A percentile compares a stretch with the other conserved stretches of the same genome.
Conservation (phyloP, 208 protist genomes). For the Trypanosomatidae sp. region DNA sequence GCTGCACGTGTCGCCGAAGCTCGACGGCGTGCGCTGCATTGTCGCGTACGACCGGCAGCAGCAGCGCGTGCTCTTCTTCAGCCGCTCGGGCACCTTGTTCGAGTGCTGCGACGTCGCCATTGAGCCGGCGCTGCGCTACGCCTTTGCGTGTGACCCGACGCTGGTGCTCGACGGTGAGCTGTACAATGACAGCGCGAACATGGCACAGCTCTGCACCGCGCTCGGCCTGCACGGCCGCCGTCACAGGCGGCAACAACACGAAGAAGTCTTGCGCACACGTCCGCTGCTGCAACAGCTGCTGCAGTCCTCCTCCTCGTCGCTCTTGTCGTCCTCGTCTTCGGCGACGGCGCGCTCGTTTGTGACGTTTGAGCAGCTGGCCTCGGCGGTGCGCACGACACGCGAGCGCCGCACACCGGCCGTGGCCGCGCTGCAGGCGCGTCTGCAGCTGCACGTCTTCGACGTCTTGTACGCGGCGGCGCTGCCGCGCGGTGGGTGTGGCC, state of each 20-base stretch:
- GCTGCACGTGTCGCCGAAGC: constrained; percentile 72
- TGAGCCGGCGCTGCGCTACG: constrained; percentile 29
- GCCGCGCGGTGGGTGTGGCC: neutral
- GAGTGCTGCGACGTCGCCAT: constrained; percentile 76
- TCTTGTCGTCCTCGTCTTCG: neutral
- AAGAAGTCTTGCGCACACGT: neutral
- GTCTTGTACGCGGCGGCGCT: constrained; percentile 47
- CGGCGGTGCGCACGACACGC: constrained; percentile 64
- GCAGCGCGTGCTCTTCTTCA: constrained; percentile 58
- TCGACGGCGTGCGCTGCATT: constrained; percentile 85
- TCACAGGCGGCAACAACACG: neutral
- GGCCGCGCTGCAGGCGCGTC: constrained; percentile 30
- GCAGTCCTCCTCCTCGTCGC: neutral
- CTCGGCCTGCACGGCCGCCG: no score
- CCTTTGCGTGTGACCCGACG: constrained; percentile 52
- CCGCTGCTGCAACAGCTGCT: neutral
- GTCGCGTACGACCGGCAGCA: constrained; percentile 41
- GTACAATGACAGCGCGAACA: constrained; percentile 60
- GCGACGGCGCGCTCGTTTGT: neutral
- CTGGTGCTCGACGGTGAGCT: constrained; percentile 85
- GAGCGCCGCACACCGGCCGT: constrained; percentile 32
- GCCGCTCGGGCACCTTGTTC: constrained; percentile 70
- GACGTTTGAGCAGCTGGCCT: constrained; percentile 59
- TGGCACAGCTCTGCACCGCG: constrained; percentile 4
- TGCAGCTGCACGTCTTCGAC: constrained; percentile 85